phyloP scores from a whole-genome alignment of 768 basidiomycete species.

The Tremella fuciformis region DNA sequence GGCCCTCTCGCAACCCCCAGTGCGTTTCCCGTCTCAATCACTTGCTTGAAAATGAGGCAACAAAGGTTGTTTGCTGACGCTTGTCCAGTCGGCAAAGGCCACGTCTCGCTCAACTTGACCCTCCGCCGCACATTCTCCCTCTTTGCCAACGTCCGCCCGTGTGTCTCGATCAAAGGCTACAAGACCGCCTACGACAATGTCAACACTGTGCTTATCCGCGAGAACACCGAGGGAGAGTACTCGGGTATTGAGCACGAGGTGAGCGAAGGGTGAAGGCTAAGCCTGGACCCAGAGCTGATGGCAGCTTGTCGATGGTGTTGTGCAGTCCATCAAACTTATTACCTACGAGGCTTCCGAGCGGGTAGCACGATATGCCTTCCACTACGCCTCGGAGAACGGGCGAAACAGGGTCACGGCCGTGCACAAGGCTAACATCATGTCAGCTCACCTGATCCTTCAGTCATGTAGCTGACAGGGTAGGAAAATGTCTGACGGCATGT shows the following conservation, averaged over 20 bases:
- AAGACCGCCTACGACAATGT: conserved; percentile 99
- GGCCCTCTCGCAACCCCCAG: conserved; percentile 97
- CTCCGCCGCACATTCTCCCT: conserved; percentile 95
- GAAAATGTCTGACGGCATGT: conserved; percentile 99
- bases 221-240: conserved; percentile 99
- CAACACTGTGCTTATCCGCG: conserved; percentile 92
- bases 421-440: conserved; percentile 99
- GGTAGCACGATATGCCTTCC: conserved; percentile 96
- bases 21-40: conserved; percentile 56
- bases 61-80: conserved; percentile 6
- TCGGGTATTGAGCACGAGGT: conserved; percentile 99
- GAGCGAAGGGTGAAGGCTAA: neutral
- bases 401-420: conserved; percentile 94
- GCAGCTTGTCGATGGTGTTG: conserved; percentile 91
- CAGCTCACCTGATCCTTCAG: conserved; percentile 41
- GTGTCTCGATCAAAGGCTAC: conserved; percentile 90
- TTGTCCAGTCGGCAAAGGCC: conserved; percentile 88
- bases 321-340: conserved; percentile 99
- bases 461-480: conserved; percentile 53
- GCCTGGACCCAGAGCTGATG: neutral
- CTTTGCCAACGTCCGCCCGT: conserved; percentile 97
- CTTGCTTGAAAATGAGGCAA: neutral
- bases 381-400: conserved; percentile 75
- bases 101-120: conserved; percentile 96
- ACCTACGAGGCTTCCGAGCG: conserved; percentile 99